These are phyloP conservation scores for Corynespora cassiicola DNA, from an alignment of 2,329 filamentous ascomycete species.

Conservation along the genomic window DNA sequence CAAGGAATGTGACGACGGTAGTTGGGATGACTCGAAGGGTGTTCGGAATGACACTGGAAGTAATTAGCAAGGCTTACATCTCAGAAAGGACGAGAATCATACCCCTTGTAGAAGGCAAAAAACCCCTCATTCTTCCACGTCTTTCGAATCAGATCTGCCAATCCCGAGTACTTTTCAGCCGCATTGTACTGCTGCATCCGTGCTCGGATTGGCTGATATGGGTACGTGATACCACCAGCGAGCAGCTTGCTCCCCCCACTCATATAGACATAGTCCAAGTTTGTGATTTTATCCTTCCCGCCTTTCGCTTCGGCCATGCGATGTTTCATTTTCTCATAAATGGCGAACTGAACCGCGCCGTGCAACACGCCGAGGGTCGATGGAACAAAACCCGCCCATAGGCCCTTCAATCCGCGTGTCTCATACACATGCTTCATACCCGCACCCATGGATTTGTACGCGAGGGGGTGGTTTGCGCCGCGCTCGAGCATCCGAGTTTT, in stretches of 20 bases:
- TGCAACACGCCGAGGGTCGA: slow-evolving; percentile 87
- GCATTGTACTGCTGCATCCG: slow-evolving; percentile 90
- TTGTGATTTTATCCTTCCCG: slow-evolving; percentile 60
- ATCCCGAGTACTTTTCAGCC: slow-evolving; percentile 73
- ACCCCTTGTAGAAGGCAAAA: slow-evolving; percentile 87
- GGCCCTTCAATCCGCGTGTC: slow-evolving; percentile 77
- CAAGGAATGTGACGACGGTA: slow-evolving; percentile 94
- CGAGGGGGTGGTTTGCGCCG: slow-evolving; percentile 74
- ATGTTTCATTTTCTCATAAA: slow-evolving; percentile 80
- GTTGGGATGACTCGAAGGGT: slow-evolving; percentile 90
- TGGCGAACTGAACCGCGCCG: slow-evolving; percentile 93
- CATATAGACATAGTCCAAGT: slow-evolving; percentile 79
- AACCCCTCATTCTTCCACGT: slow-evolving; percentile 82
- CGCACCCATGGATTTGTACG: slow-evolving; percentile 78
- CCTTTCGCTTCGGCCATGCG: slow-evolving; percentile 57
- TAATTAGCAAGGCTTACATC: neutral
- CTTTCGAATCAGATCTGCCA: slow-evolving; percentile 73
- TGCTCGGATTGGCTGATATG: slow-evolving; percentile 90
- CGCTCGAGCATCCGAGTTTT: slow-evolving; percentile 97
- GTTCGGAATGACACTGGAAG: slow-evolving; percentile 72
- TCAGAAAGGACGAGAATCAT: slow-evolving; percentile 21
- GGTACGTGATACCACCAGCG: slow-evolving; percentile 89
- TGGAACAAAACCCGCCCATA: slow-evolving; percentile 86
- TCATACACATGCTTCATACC: slow-evolving; percentile 72
- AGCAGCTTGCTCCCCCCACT: slow-evolving; percentile 85